Conservation (phyloP, 2,329 filamentous ascomycete species). For the Pestalotiopsis sp. region DNA sequence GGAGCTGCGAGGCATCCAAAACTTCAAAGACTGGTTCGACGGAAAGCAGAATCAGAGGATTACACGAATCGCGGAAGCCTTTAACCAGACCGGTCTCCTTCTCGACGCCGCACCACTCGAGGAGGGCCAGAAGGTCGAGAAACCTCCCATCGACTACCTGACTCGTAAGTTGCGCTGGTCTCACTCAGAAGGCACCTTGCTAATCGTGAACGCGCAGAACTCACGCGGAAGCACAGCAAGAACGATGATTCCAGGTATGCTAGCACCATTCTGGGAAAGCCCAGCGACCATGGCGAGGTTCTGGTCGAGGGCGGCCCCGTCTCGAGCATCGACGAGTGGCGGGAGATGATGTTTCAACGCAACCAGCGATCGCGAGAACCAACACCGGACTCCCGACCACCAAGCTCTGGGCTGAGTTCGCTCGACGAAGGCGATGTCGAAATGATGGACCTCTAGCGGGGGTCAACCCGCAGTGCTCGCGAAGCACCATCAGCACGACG, state of each 20-base stretch:
- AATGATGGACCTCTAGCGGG: slow-evolving; percentile 36
- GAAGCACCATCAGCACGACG: not conserved
- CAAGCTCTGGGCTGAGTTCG: slow-evolving; percentile 58
- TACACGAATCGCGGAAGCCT: slow-evolving; percentile 74
- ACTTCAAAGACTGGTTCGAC: slow-evolving; percentile 77
- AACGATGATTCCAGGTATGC: slow-evolving; percentile 82
- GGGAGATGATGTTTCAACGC: slow-evolving; percentile 37
- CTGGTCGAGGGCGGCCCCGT: slow-evolving; percentile 76
- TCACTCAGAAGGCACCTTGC: not conserved
- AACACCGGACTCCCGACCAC: slow-evolving; percentile 40
- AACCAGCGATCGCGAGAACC: slow-evolving; percentile 28
- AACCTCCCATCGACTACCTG: slow-evolving; percentile 62
- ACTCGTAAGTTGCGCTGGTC: slow-evolving; percentile 50
- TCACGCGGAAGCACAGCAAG: slow-evolving; percentile 93
- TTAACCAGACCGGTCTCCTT: slow-evolving; percentile 32
- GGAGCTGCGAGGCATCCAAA: slow-evolving; percentile 74
- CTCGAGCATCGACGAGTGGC: slow-evolving; percentile 69
- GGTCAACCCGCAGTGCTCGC: not conserved
- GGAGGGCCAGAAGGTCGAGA: slow-evolving; percentile 51
- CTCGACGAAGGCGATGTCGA: slow-evolving; percentile 46
- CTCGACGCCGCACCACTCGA: slow-evolving; percentile 30
- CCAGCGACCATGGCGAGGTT: slow-evolving; percentile 69
- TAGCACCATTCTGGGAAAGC: slow-evolving; percentile 78
- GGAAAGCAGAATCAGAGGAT: slow-evolving; percentile 79
- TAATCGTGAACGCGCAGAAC: slow-evolving; percentile 48